Evolutionary conservation across 768 basidiomycete genomes (phyloP).

Genomic region (Sporobolomyces phaffii): DNA sequence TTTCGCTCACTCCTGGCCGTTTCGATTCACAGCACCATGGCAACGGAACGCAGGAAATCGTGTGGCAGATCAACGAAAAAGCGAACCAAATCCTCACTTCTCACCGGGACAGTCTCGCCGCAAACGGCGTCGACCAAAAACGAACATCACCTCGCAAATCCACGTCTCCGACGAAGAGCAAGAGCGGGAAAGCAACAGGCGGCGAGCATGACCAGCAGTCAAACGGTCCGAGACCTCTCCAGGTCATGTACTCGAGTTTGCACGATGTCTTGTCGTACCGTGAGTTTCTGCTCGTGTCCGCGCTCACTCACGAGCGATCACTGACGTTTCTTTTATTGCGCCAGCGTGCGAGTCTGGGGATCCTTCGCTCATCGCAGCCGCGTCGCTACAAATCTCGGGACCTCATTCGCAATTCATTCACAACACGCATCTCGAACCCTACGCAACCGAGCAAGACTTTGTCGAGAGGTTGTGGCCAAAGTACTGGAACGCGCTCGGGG

Average conservation of each 20-base stretch:
- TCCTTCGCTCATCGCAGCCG: conserved; percentile 68
- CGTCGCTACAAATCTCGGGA: conserved; percentile 70
- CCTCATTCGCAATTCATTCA: conserved; percentile 81
- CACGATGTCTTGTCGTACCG: conserved; percentile 66
- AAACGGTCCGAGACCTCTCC: conserved; percentile 43
- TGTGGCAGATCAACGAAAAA: conserved; percentile 70
- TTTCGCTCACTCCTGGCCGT: too few relatives aligned
- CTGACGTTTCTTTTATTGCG: neutral
- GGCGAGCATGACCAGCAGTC: neutral
- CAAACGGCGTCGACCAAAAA: too few relatives aligned
- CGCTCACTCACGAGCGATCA: neutral
- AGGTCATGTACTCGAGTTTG: conserved; percentile 82
- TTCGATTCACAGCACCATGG: conserved; percentile 51
- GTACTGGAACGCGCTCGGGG: conserved; percentile 59
- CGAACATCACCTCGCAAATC: too few relatives aligned
- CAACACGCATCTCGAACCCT: conserved; percentile 74
- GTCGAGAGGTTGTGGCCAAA: conserved; percentile 65
- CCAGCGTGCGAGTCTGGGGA: conserved; percentile 65
- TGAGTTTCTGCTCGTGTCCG: neutral
- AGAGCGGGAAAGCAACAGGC: too few relatives aligned
- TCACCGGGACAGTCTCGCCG: neutral
- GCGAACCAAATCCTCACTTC: conserved; percentile 17
- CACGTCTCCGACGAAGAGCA: neutral
- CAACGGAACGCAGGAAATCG: conserved; percentile 88
- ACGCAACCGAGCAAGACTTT: conserved; percentile 66